Base-by-base conservation (phyloP, 1,139 yeast genomes). In the Groenewaldozyma auringiensis region DNA sequence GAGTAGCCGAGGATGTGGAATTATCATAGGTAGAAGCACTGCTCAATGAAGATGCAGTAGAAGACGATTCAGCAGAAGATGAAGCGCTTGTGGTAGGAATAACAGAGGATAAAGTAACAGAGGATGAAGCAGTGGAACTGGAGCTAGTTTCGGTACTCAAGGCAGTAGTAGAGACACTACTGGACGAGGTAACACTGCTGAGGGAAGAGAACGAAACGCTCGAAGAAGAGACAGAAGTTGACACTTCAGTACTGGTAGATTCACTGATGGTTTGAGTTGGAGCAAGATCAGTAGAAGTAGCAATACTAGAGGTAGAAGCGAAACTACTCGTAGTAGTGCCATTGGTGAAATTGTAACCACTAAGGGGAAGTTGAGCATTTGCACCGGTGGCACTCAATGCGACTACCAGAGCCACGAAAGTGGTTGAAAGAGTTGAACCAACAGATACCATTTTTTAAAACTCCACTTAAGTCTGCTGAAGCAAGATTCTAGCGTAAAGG, bases 311-410 rank as follows among this genome's bases (percentile, higher is more conserved):
- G 29, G 29, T 25, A 25, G 29, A 25, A 25, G 29, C 6, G 11
- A 25, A 6, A 25, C 9, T 11, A 25, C 9, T 11, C 40, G 44
- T 11, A 13, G 36, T 14, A 41, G 40, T 41, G 40, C 44, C 22
- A 41, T 41, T 14, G 36, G 21, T 22, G 44, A 25, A 8, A 16
- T 41, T 35, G 34, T 34, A 29, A 16, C 34, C n/a, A 25, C 29
- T 11, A 25, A 11, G 11, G 11, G 29, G 29, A 25, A 25, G 9
- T 11, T 25, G 29, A 25, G 29, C 29, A 25, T 25, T 25, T 6
- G 29, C 29, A 25, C n/a, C n/a, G n/a, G n/a, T n/a, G n/a, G 29
- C 6, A 6, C 11, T 25, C 29, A 25, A 25, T 6, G 29, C 6
- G 11, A 6, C 6, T 6, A 11, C 29, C 29, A 25, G 11, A 11